phyloP scores from a whole-genome alignment of 129 eudicot genomes.

The carrot (Daucus carota) region DH1_v3.0 NC_030385.2:11398501-11399000 shows the following conservation, averaged over 20 bases:
- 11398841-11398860: constrained; percentile 4
- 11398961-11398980: background rate
- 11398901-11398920: constrained; percentile 13
- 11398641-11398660: constrained; percentile 85
- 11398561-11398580: too few relatives aligned
- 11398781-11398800: constrained; percentile 65
- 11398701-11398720: constrained; percentile 79
- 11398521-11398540: too few relatives aligned
- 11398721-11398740: constrained; percentile 58
- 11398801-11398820: constrained; percentile 69
- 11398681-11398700: constrained; percentile 74
- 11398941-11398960: background rate
- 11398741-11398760: constrained; percentile 20
- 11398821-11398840: constrained; percentile 54
- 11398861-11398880: constrained; percentile 8
- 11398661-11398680: constrained; percentile 85
- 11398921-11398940: constrained; percentile 2
- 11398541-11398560: too few relatives aligned
- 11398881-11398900: constrained; percentile 21
- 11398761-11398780: constrained; percentile 49
- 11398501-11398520: too few relatives aligned
- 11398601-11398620: background rate
- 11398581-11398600: too few relatives aligned
- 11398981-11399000: background rate
- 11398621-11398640: constrained; percentile 37